Evolutionary conservation across 2,329 filamentous ascomycete species (phyloP), one percentile per base, ranked within the genome.

Genomic region (Chaetomium sp.): DNA sequence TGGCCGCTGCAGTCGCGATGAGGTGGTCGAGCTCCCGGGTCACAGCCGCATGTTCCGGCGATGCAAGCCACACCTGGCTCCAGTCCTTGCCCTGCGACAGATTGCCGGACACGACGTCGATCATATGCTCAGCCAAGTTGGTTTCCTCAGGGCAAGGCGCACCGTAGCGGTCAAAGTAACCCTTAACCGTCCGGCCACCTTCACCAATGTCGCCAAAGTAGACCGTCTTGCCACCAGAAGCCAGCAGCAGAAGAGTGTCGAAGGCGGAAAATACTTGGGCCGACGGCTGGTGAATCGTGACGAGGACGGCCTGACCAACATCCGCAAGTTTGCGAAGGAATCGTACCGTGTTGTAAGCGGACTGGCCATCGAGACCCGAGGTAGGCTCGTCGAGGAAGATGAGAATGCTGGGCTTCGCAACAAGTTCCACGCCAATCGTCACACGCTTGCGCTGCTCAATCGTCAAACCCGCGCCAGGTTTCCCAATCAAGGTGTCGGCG

Each of bases 81-180:
- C 68, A 70, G 58, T 79, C 75, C 44, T 60, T 74, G 63, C 63
- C 70, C 52, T 71, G 73, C 0, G 74, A 76, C 1, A 78, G 64
- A 38, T 70, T 67, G 0, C 80, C 79, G 1, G 79, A 79, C 11
- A 79, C 76, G 14, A 79, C 76, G 49, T 80, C 76, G 52, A 91
- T 80, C 83, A 91, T 89, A 74, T 85, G 88, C 67, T 91, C 87
- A 0, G 87, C 87, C 1, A 86, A 86, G 63, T 91, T 91, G 14
- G 80, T 81, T 0, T 82, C 79, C 0, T 73, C 60, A 0, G 79
- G 78, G 59, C 86, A 87, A 1, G 79, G 76, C 0, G 81, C 84
- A 5, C 86, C 87, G 57, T 88, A 79, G 19, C 74, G 72, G 43
- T 80, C 80, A 65, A 94, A 91, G 69, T 88, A 88, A 32, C 72